Conservation (phyloP, 371 early-diverging fungal genomes). For the Chytridium lagenaria region DNA sequence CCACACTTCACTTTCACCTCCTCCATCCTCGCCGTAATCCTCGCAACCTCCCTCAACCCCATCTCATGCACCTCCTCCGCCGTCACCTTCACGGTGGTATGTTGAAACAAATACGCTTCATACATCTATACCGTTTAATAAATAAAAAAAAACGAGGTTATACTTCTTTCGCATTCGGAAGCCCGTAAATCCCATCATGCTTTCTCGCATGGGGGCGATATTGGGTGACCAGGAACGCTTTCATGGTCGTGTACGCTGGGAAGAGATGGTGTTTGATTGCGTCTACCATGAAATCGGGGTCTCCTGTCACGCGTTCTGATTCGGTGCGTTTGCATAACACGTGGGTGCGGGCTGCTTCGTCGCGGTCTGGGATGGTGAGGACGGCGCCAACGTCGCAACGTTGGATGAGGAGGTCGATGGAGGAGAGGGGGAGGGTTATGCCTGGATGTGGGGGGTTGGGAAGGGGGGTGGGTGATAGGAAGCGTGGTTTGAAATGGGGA, state of each 20-base stretch:
- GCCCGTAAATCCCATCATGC: not conserved
- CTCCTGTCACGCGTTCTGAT: not conserved
- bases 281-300: not conserved
- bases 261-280: not conserved
- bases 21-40: conserved; percentile 44
- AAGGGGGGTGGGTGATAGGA: too few relatives aligned
- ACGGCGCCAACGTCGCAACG: not conserved
- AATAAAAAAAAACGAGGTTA: not conserved
- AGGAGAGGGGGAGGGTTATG: not conserved
- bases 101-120: conserved; percentile 21
- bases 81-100: conserved; percentile 28
- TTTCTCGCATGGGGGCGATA: not conserved
- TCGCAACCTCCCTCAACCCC: conserved; percentile 44
- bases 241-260: not conserved
- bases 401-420: not conserved
- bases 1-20: conserved; percentile 33
- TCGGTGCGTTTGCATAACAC: not conserved
- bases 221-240: not conserved
- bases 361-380: not conserved
- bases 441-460: too few relatives aligned
- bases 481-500: too few relatives aligned
- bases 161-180: not conserved
- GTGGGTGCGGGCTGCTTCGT: not conserved
- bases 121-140: conserved; percentile 16
- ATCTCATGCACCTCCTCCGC: conserved; percentile 46